phyloP scores from a whole-genome alignment of 2,329 filamentous ascomycete genomes.

The Hymenoscyphus scutula region DNA sequence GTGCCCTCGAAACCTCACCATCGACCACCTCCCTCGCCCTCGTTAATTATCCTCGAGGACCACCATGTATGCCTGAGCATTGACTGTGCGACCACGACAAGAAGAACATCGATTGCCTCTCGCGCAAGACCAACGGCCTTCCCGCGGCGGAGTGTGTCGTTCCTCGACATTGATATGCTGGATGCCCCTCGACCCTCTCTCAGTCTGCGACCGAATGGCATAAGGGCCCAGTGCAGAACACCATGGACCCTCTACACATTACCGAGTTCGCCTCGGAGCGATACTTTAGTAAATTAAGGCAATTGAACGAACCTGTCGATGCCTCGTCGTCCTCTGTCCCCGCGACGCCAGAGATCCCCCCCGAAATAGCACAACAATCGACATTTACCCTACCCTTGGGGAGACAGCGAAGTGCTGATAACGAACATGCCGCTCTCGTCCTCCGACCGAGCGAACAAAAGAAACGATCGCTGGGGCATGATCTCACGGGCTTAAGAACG shows the following conservation, averaged over 20 bases:
- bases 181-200: slow-evolving; percentile 23
- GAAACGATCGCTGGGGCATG: slow-evolving; percentile 36
- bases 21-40: not conserved
- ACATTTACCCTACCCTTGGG: slow-evolving; percentile 36
- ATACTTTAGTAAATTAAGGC: slow-evolving; percentile 60
- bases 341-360: slow-evolving; percentile 10
- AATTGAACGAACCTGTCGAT: slow-evolving; percentile 44
- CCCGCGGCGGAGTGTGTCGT: slow-evolving; percentile 23
- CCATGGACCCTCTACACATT: slow-evolving; percentile 61
- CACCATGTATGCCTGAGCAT: slow-evolving; percentile 34
- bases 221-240: slow-evolving; percentile 32
- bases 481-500: slow-evolving; percentile 32
- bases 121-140: slow-evolving; percentile 25
- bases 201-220: slow-evolving; percentile 33
- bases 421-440: slow-evolving; percentile 23
- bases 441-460: slow-evolving; percentile 34
- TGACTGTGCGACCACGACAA: slow-evolving; percentile 27
- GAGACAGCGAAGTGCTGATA: slow-evolving; percentile 28
- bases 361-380: slow-evolving; percentile 17
- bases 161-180: slow-evolving; percentile 32
- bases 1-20: slow-evolving; percentile 3
- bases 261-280: slow-evolving; percentile 66
- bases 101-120: slow-evolving; percentile 18
- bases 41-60: slow-evolving; percentile 6
- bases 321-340: slow-evolving; percentile 34